Conservation (phyloP, 768 basidiomycete species). For the Pleurotus citrinopileatus region DNA sequence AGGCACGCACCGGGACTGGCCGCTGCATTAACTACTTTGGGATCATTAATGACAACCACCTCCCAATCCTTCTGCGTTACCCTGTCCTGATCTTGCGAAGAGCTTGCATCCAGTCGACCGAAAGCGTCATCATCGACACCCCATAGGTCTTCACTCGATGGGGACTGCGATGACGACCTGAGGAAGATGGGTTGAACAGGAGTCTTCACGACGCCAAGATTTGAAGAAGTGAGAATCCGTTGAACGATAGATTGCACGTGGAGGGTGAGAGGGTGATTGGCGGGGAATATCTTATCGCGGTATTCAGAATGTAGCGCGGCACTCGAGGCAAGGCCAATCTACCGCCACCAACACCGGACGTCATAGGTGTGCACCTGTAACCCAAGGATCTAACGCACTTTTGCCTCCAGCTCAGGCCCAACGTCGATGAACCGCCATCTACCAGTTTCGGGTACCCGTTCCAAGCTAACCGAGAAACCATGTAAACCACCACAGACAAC, state of each 20-base stretch:
- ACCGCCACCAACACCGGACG: too few relatives aligned
- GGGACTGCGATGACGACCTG: conserved; percentile 20
- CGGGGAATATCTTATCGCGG: conserved; percentile 54
- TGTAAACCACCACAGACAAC: background rate
- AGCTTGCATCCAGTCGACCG: conserved; percentile 13
- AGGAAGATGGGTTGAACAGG: conserved; percentile 12
- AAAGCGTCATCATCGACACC: conserved; percentile 29
- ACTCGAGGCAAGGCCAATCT: conserved; percentile 41
- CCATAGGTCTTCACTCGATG: conserved; percentile 25
- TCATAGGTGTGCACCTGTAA: too few relatives aligned
- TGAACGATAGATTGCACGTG: conserved; percentile 71
- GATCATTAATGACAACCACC: conserved; percentile 76
- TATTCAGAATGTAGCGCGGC: conserved; percentile 52
- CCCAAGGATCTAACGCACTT: conserved; percentile 35
- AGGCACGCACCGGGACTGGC: conserved; percentile 57
- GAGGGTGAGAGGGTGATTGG: conserved; percentile 58
- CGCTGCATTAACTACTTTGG: conserved; percentile 71
- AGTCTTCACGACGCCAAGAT: conserved; percentile 60
- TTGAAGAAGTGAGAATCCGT: conserved; percentile 65
- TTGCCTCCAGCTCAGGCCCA: conserved; percentile 51
- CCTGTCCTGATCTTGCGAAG: conserved; percentile 13
- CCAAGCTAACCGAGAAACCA: conserved; percentile 51
- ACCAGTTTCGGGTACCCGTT: conserved; percentile 84
- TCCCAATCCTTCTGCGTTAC: conserved; percentile 53
- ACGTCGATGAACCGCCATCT: conserved; percentile 88